phyloP scores from a whole-genome alignment of 2,329 filamentous ascomycete genomes.

The Hymenoscyphus infarciens region DNA sequence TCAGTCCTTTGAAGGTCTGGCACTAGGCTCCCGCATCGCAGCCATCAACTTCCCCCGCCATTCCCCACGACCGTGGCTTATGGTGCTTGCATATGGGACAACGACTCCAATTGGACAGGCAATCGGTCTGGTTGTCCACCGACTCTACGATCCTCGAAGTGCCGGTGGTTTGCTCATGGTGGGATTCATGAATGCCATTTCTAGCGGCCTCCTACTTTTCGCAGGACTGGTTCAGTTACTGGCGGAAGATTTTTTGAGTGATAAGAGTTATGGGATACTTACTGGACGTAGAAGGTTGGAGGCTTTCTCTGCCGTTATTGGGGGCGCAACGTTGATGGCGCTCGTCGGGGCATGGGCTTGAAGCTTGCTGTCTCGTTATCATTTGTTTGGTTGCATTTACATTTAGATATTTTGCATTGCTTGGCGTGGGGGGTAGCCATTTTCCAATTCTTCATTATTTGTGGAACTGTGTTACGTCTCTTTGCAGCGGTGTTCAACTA shows the following conservation, averaged over 20 bases:
- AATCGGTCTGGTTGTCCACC: slow-evolving; percentile 73
- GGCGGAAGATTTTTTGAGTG: slow-evolving; percentile 80
- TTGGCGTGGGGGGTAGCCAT: background rate
- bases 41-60: slow-evolving; percentile 73
- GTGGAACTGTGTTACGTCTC: background rate
- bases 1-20: slow-evolving; percentile 85
- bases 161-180: slow-evolving; percentile 76
- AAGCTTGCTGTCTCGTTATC: background rate
- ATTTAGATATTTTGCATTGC: slow-evolving; percentile 5
- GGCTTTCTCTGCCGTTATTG: slow-evolving; percentile 58
- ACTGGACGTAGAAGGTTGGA: slow-evolving; percentile 55
- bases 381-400: slow-evolving; percentile 1
- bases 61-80: slow-evolving; percentile 73
- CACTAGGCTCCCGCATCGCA: slow-evolving; percentile 79
- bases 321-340: slow-evolving; percentile 60
- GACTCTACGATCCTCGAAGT: slow-evolving; percentile 74
- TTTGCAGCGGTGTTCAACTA: background rate
- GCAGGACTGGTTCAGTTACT: slow-evolving; percentile 80
- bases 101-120: slow-evolving; percentile 82
- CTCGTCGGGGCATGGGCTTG: slow-evolving; percentile 63
- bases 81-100: slow-evolving; percentile 72
- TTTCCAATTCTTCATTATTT: background rate
- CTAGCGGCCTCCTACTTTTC: slow-evolving; percentile 74
- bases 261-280: slow-evolving; percentile 58
- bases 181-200: slow-evolving; percentile 84